Percentiles rank a stretch among this genome's conserved stretches.
phyloP scores from a whole-genome alignment of 176 grass and related monocot genomes.

The Oryza meyeriana region DNA sequence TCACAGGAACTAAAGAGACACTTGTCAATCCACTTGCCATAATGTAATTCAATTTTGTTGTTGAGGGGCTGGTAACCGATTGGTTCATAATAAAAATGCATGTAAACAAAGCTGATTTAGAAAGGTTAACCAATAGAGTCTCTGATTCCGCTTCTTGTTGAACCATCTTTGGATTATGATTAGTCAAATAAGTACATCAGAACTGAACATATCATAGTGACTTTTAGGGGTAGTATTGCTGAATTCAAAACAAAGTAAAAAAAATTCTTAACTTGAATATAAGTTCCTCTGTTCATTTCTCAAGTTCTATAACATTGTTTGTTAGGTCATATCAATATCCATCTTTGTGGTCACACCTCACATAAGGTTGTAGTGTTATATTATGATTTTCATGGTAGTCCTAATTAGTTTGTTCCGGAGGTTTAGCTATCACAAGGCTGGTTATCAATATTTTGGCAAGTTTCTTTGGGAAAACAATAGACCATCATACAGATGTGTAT shows the following conservation, averaged over 20 bases:
- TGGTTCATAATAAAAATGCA: neutral
- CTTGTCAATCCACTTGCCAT: neutral
- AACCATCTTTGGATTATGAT: neutral
- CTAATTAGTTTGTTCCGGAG: neutral
- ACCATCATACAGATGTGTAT: conserved; percentile 16
- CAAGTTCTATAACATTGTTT: neutral
- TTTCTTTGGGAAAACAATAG: conserved; percentile 5
- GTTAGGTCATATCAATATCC: neutral
- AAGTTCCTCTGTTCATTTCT: neutral
- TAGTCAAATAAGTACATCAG: neutral
- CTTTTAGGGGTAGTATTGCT: neutral
- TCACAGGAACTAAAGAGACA: neutral
- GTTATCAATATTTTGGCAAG: neutral
- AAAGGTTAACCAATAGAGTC: neutral
- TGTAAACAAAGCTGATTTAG: neutral
- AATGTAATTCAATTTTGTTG: neutral
- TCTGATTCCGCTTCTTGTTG: neutral
- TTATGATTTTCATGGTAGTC: neutral
- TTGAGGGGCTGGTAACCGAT: neutral
- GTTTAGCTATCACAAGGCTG: conserved; percentile 5
- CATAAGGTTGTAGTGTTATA: neutral
- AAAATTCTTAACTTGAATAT: neutral
- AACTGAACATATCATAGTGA: neutral
- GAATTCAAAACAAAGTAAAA: neutral
- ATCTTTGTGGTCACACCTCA: neutral